These are phyloP conservation scores for Arthrobotrys sphaeroides DNA, from an alignment of 2,329 filamentous ascomycete genomes.

Conservation along the genomic window DNA sequence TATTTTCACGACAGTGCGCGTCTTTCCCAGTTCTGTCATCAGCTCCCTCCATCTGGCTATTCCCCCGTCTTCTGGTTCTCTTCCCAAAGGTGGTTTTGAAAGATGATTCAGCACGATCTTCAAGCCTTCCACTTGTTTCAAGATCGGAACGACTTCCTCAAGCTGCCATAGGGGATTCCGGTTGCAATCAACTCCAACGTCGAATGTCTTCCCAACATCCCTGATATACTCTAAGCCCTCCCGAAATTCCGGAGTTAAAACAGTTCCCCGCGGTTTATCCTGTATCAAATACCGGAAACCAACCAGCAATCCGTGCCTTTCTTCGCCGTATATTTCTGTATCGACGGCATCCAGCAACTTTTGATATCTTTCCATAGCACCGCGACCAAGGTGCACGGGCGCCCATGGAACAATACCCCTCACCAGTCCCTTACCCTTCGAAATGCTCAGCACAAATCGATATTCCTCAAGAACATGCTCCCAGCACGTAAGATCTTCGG, in stretches of 20 bases:
- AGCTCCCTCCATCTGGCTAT: conserved; percentile 54
- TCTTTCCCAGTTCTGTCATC: background rate
- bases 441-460: conserved; percentile 69
- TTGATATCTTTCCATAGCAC: conserved; percentile 73
- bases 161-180: conserved; percentile 78
- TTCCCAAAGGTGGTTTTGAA: conserved; percentile 51
- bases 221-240: conserved; percentile 73
- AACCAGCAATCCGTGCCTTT: conserved; percentile 67
- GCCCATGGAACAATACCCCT: conserved; percentile 84
- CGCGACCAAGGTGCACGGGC: conserved; percentile 74
- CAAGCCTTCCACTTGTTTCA: conserved; percentile 70
- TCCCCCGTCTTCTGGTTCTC: conserved; percentile 54
- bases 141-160: conserved; percentile 75
- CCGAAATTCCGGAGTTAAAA: conserved; percentile 72
- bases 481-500: conserved; percentile 33
- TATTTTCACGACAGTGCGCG: conserved; percentile 79
- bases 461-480: conserved; percentile 64
- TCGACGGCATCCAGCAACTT: conserved; percentile 69
- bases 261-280: conserved; percentile 74
- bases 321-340: conserved; percentile 69
- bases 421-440: conserved; percentile 69
- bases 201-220: conserved; percentile 74
- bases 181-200: conserved; percentile 83
- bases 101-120: conserved; percentile 76
- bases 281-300: conserved; percentile 87